Base-by-base conservation (phyloP, 2,329 filamentous ascomycete species). In the Fusarium sp. region DNA sequence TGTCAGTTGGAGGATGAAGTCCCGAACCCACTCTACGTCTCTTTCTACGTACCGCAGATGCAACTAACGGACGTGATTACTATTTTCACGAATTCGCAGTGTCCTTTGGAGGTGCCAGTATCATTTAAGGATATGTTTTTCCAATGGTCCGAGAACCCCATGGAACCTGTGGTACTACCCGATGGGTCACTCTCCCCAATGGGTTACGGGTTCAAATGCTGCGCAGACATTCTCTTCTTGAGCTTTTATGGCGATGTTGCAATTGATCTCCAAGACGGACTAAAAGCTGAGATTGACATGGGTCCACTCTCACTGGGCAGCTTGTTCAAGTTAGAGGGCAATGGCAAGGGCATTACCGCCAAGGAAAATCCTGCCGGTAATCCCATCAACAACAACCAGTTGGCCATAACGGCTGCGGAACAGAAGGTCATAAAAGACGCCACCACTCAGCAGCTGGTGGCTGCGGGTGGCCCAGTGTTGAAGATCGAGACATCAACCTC, bases 381-480 rank as follows among this genome's bases (percentile, higher is more conserved):
- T 7, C 30, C 24, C 23, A 57, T 57, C 30, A 57, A 54, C 4
- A 57, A 57, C 9, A 57, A 57, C 3, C 54, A 57, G 30, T 10
- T 54, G 1, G 11, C 17, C 4, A 57, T 19, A 6, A 57, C 34
- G 20, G 30, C 30, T 1, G 30, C 19, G 10, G 30, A 45, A 12
- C 26, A 38, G 6, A 11, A 57, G 19, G 54, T 30, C 0, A 12
- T 44, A 6, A 21, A 45, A n/a, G 15, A 39, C 3, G 39, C 39
- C 1, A 54, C 30, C 7, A 38, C 9, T 2, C 36, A 54, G 6
- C 54, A 57, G 24, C 11, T 57, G 23, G 39, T 57, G 4, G 15
- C 30, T 3, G 12, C 39, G 0, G 39, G 48, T 7, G 54, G 54
- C 1, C 14, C 54, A 15, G 48, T 54, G 3, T 32, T 57, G 20